These are phyloP conservation scores for Aspergillus incahuasiensis DNA, from an alignment of 495 filamentous ascomycete species.

Conservation along the genomic window DNA sequence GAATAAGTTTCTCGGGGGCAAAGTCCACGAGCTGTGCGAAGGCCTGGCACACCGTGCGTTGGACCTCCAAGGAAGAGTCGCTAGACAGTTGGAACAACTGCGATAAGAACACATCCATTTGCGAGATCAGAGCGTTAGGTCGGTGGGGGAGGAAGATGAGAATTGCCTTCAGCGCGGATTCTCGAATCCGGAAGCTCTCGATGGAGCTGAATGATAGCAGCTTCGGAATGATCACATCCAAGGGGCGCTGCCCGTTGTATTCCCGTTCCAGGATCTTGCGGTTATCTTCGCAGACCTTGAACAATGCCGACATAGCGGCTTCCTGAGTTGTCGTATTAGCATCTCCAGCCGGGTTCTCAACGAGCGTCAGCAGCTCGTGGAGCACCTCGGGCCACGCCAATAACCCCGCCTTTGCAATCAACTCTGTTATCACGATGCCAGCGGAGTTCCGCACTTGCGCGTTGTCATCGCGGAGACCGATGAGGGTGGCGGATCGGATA, in stretches of 20 bases:
- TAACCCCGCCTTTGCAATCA: slow-evolving; percentile 79
- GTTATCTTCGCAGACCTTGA: slow-evolving; percentile 97
- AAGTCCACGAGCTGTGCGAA: slow-evolving; percentile 92
- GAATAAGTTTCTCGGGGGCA: slow-evolving; percentile 80
- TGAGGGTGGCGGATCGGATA: slow-evolving; percentile 70
- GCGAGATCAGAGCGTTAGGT: slow-evolving; percentile 67
- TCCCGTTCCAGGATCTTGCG: slow-evolving; percentile 80
- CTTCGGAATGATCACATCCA: slow-evolving; percentile 86
- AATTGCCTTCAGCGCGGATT: slow-evolving; percentile 73
- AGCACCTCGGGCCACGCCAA: slow-evolving; percentile 88
- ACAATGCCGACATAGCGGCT: slow-evolving; percentile 85
- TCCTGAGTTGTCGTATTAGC: slow-evolving; percentile 71
- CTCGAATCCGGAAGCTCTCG: slow-evolving; percentile 67
- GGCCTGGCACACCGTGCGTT: slow-evolving; percentile 85
- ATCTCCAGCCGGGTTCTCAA: slow-evolving; percentile 67
- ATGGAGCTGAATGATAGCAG: slow-evolving; percentile 80
- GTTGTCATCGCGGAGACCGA: slow-evolving; percentile 76
- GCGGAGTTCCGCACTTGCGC: slow-evolving; percentile 80
- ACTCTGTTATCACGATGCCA: slow-evolving; percentile 93
- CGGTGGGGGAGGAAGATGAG: slow-evolving; percentile 86
- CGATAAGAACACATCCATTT: slow-evolving; percentile 74
- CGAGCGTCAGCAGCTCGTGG: slow-evolving; percentile 69
- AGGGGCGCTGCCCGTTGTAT: slow-evolving; percentile 76
- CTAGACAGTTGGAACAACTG: slow-evolving; percentile 75
- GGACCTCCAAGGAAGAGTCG: slow-evolving; percentile 71